Conservation (phyloP, 768 basidiomycete genomes). For the Psilocybe sp. region DNA sequence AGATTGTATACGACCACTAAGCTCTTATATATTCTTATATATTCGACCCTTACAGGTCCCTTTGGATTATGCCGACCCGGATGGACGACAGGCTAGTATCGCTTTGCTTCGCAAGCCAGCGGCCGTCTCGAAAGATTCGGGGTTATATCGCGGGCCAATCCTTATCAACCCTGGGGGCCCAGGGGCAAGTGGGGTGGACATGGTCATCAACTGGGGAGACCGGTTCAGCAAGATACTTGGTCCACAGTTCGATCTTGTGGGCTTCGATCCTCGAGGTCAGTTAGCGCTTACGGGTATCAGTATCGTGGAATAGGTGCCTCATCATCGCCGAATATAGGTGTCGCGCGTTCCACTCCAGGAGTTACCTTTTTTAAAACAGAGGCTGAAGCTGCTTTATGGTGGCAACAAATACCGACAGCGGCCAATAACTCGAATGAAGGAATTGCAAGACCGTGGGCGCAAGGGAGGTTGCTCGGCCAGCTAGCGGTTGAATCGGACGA, state of each 20-base stretch:
- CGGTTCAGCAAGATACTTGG: constrained; percentile 32
- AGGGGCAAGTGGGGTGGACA: constrained; percentile 39
- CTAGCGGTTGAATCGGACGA: constrained; percentile 28
- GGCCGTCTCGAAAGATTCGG: constrained; percentile 17
- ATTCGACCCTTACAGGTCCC: constrained; percentile 4
- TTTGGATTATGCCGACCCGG: constrained; percentile 29
- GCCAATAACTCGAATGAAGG: constrained; percentile 24
- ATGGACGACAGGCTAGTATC: constrained; percentile 34
- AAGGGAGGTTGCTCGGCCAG: constrained; percentile 21
- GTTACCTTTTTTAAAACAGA: constrained; percentile 31
- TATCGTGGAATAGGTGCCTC: neutral
- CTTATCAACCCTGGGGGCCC: constrained; percentile 47
- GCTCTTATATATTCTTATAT: too few species aligned
- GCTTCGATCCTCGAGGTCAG: constrained; percentile 48
- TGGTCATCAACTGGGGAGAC: constrained; percentile 19
- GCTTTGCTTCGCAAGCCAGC: constrained; percentile 40
- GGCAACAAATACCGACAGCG: constrained; percentile 10
- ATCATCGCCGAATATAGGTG: constrained; percentile 18
- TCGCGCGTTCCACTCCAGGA: constrained; percentile 30
- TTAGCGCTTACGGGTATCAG: neutral
- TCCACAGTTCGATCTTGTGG: constrained; percentile 41
- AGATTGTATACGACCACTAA: too few species aligned
- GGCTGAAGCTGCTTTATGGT: constrained; percentile 24
- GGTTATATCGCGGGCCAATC: constrained; percentile 39
- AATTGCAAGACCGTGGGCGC: constrained; percentile 29